phyloP scores from a whole-genome alignment of 2,329 filamentous ascomycete species.

The Colletotrichum orbiculare region DNA sequence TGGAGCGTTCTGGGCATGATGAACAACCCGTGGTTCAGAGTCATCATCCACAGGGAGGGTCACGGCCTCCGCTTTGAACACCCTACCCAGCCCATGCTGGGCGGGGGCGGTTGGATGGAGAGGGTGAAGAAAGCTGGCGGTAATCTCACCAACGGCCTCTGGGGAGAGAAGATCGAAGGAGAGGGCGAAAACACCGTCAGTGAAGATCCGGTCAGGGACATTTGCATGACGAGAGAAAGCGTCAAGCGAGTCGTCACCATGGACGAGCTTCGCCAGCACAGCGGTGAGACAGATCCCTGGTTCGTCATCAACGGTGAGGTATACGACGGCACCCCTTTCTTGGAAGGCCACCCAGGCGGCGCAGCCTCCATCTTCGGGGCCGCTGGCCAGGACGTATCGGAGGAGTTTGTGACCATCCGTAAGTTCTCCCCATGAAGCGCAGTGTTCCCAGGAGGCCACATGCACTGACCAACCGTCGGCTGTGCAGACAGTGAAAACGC shows the following conservation, averaged over 20 bases:
- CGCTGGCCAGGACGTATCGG: conserved; percentile 83
- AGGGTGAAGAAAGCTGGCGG: conserved; percentile 85
- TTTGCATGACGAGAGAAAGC: conserved; percentile 80
- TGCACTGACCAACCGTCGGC: not conserved
- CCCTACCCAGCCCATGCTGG: conserved; percentile 82
- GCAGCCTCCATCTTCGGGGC: conserved; percentile 85
- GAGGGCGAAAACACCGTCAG: conserved; percentile 54
- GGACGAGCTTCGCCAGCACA: conserved; percentile 78
- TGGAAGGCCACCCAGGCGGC: conserved; percentile 87
- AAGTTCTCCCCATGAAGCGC: conserved; percentile 51
- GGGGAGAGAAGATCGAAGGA: conserved; percentile 78
- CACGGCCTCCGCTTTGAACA: conserved; percentile 80
- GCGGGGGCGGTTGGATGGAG: conserved; percentile 93
- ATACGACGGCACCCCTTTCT: conserved; percentile 84
- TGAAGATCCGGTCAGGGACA: conserved; percentile 69
- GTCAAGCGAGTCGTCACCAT: conserved; percentile 73
- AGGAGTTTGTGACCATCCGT: conserved; percentile 95
- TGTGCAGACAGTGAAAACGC: conserved; percentile 85
- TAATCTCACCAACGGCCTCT: conserved; percentile 82
- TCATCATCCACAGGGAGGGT: conserved; percentile 78
- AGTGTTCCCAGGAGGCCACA: not conserved
- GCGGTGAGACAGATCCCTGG: conserved; percentile 76
- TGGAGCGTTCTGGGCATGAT: conserved; percentile 97
- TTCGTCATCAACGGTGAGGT: conserved; percentile 91
- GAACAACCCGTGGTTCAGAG: conserved; percentile 95